Base-by-base conservation (phyloP, 108 stramenopile species). In the Nitzschia inconspicua region DNA sequence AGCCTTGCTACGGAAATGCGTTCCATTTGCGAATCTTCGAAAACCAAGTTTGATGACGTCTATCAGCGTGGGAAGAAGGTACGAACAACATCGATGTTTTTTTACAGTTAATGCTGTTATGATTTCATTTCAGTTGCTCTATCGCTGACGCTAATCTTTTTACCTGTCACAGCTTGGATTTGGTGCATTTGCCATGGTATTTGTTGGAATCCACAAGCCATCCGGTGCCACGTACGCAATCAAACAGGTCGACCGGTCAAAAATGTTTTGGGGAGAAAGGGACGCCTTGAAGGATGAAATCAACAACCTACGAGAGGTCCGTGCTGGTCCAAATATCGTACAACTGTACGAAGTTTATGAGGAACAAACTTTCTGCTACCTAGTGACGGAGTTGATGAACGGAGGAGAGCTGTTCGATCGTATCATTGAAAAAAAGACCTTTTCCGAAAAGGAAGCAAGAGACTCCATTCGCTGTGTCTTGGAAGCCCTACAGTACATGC, bases 391-490 rank as follows among this genome's bases (percentile, higher is more conserved):
- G 60, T 67, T 77, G 18, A 75, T 89, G 65, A 68, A 65, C 48
- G 95, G 95, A n/a, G 96, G 96, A 7, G 96, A 97, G 75, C 69
- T 97, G 7, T 97, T 97, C 73, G 93, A 95, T 75, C 82, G 93
- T 14, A 94, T 97, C 51, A 85, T 94, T 37, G 65, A 83, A 44
- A 86, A 88, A 68, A 71, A 70, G 32, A 70, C 25, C 13, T 94
- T 90, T 71, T 71, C 77, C 0, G 95, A 96, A 72, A 54, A 51
- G 34, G 77, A 89, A 52, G 93, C 95, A 0, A 60, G 85, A 7
- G 60, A 73, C 46, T 79, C 66, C 44, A 66, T 73, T 47, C 60
- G 55, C 14, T 79, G 80, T 37, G 71, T 96, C 19, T 64, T 87
- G 57, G 56, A 68, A 14, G 91, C 91, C 5, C 48, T 98, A 40